phyloP scores from a whole-genome alignment of 169 alveolate species.

The Cryptosporidium muris region DNA sequence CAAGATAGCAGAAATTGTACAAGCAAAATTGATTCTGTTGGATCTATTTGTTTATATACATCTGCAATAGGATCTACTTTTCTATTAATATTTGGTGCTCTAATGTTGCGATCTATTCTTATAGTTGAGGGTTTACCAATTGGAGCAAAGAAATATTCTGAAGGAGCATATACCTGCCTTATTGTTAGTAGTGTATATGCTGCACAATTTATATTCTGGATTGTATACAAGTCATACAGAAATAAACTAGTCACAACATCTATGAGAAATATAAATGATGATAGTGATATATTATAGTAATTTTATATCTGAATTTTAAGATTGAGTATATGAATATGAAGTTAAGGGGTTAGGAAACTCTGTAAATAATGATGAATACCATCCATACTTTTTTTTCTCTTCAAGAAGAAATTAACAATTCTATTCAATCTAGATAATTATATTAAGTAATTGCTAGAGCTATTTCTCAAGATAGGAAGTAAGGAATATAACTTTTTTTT shows the following conservation, averaged over 20 bases:
- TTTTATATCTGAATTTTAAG: too few relatives aligned
- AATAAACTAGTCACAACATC: neutral
- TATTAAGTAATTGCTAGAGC: too few relatives aligned
- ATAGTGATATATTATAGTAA: too few relatives aligned
- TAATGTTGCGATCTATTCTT: slow-evolving; percentile 61
- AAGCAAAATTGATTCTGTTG: neutral
- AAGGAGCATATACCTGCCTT: slow-evolving; percentile 33
- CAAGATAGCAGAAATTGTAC: slow-evolving; percentile 3
- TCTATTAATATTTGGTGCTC: slow-evolving; percentile 40
- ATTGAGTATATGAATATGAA: neutral
- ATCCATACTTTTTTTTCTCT: too few relatives aligned
- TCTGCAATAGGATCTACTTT: slow-evolving; percentile 63
- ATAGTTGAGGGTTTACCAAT: slow-evolving; percentile 59
- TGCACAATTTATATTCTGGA: slow-evolving; percentile 18
- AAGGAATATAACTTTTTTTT: too few relatives aligned
- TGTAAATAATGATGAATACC: slow-evolving; percentile 4
- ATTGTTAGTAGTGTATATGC: slow-evolving; percentile 43
- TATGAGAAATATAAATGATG: too few relatives aligned
- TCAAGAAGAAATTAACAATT: too few relatives aligned
- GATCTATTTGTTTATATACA: neutral
- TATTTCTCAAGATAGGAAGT: too few relatives aligned
- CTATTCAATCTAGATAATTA: too few relatives aligned
- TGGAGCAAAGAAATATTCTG: slow-evolving; percentile 57
- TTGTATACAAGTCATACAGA: slow-evolving; percentile 51
- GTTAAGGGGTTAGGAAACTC: slow-evolving; percentile 6